Evolutionary conservation across 345 rosid species (phyloP).

Genomic region (Cardamine occulta): DNA sequence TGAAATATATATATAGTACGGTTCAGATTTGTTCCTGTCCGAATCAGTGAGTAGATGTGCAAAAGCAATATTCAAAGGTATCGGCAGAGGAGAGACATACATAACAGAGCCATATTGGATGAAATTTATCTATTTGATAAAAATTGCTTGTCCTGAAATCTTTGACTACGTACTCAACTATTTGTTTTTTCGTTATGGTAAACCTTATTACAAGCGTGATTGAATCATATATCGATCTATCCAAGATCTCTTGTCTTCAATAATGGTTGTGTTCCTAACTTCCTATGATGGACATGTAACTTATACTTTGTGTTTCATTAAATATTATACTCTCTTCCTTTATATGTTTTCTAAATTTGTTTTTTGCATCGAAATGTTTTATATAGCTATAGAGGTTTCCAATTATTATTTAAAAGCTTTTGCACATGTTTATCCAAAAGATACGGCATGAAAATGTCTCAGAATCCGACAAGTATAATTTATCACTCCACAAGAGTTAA

Average conservation of each 20-base stretch:
- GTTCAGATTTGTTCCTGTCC: slow-evolving; percentile 22
- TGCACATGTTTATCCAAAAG: too few relatives aligned
- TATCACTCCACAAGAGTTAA: too few relatives aligned
- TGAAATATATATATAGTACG: slow-evolving; percentile 12
- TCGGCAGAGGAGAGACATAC: slow-evolving; percentile 32
- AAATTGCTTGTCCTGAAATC: slow-evolving; percentile 32
- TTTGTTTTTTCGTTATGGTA: not conserved
- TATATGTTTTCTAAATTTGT: not conserved
- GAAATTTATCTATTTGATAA: not conserved
- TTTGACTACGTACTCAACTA: not conserved
- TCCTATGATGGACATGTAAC: not conserved
- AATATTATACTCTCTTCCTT: too few relatives aligned
- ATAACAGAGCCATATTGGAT: slow-evolving; percentile 28
- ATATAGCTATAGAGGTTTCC: not conserved
- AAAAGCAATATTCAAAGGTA: slow-evolving; percentile 31
- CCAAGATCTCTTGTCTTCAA: not conserved
- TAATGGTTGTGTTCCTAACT: too few relatives aligned
- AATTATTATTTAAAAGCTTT: too few relatives aligned
- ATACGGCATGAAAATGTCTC: too few relatives aligned
- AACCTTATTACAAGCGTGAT: slow-evolving; percentile 31
- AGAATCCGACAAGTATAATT: too few relatives aligned
- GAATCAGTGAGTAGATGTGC: slow-evolving; percentile 27
- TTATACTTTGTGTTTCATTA: not conserved
- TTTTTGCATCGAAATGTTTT: not conserved
- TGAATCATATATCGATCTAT: not conserved